Evolutionary conservation across 805 yeast species (phyloP).

Genomic region (Candida alai): DNA sequence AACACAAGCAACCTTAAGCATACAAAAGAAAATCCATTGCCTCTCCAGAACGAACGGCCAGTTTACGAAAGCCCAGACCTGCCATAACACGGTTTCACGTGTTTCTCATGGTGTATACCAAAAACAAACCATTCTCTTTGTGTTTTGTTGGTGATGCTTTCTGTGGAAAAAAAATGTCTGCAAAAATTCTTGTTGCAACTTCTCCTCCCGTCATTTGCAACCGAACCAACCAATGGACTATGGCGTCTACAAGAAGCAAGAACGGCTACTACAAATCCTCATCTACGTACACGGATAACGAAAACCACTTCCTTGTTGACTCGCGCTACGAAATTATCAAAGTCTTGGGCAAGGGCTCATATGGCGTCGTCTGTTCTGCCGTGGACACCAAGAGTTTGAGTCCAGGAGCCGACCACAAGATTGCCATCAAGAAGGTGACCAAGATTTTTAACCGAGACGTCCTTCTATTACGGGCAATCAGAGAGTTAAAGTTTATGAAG

Average conservation of each 20-base stretch:
- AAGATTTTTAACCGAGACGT: constrained; percentile 65
- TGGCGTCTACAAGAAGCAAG: constrained; percentile 3
- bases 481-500: constrained; percentile 79
- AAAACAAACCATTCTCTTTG: no score
- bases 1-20: no score
- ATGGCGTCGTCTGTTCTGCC: constrained; percentile 83
- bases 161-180: no score
- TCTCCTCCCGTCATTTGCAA: no score
- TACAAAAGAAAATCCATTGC: no score
- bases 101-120: no score
- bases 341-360: constrained; percentile 78
- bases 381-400: constrained; percentile 41
- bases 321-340: constrained; percentile 53
- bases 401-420: constrained; percentile 11
- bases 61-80: no score
- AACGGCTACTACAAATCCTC: constrained; percentile 5
- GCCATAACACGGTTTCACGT: no score
- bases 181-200: no score
- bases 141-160: no score
- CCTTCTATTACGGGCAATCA: constrained; percentile 69
- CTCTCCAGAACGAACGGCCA: no score
- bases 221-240: no score
- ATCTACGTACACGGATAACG: constrained; percentile 9
- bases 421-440: constrained; percentile 82
- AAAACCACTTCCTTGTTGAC: constrained; percentile 53